A percentile compares a stretch with the other conserved stretches of the same genome.
These are phyloP conservation scores for Quercus aquifolioides DNA, from an alignment of 306 rosid species.

Conservation along the genomic window DNA sequence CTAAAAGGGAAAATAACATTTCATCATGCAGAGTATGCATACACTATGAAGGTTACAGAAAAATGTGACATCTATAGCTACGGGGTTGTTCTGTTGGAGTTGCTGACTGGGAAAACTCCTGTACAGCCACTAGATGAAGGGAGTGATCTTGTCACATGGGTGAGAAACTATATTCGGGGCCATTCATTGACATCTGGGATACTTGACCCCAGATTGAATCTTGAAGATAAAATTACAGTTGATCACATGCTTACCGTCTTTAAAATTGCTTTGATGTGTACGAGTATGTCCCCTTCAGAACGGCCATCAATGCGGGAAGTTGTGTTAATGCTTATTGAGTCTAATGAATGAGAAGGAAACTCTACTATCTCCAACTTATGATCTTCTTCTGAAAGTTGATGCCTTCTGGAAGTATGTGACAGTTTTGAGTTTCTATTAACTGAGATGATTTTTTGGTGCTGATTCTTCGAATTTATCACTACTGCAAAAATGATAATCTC, in stretches of 20 bases:
- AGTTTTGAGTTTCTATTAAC: conserved; percentile 33
- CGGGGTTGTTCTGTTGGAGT: conserved; percentile 90
- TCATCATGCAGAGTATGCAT: conserved; percentile 81
- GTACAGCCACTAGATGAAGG: conserved; percentile 92
- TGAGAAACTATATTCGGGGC: conserved; percentile 44
- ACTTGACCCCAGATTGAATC: conserved; percentile 71
- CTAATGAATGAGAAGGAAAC: conserved; percentile 54
- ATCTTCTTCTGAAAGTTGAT: conserved; percentile 47
- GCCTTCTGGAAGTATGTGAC: conserved; percentile 25
- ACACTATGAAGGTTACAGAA: conserved; percentile 94
- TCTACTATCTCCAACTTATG: conserved; percentile 41
- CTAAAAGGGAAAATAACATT: conserved; percentile 3
- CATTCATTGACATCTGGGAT: conserved; percentile 56
- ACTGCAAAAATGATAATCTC: conserved; percentile 24
- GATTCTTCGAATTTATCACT: conserved; percentile 28
- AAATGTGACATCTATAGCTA: conserved; percentile 94
- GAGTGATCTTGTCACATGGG: conserved; percentile 88
- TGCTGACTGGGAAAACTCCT: conserved; percentile 84
- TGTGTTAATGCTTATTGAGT: conserved; percentile 77
- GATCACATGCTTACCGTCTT: conserved; percentile 79
- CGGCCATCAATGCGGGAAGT: conserved; percentile 87
- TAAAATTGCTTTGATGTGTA: conserved; percentile 77
- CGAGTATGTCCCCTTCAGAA: conserved; percentile 57
- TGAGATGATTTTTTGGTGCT: conserved; percentile 25
- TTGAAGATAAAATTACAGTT: conserved; percentile 47